phyloP scores from a whole-genome alignment of 805 yeast genomes.

The Starmerella tilneyi region DNA sequence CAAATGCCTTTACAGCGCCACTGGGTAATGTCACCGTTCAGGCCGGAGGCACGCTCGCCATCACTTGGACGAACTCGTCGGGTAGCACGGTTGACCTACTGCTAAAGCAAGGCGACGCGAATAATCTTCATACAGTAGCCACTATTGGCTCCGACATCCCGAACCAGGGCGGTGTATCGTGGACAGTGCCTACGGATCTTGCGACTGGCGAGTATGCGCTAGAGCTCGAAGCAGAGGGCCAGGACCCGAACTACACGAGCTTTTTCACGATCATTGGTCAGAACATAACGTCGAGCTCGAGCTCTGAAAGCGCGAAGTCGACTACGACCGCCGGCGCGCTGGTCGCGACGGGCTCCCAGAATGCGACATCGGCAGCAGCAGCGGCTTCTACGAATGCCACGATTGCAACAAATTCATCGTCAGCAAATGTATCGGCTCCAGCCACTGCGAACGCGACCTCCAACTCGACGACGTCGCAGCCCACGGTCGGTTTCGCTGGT shows the following conservation, averaged over 20 bases:
- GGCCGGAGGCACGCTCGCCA: conserved; percentile 28
- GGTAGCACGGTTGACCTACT: conserved; percentile 30
- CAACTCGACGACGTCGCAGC: neutral
- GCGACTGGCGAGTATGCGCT: conserved; percentile 31
- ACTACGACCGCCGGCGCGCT: conserved; percentile 15
- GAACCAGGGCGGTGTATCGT: conserved; percentile 33
- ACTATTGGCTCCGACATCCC: conserved; percentile 30
- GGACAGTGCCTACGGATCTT: conserved; percentile 31
- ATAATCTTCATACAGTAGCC: conserved; percentile 29
- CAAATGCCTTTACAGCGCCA: conserved; percentile 31
- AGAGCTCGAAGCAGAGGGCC: conserved; percentile 26
- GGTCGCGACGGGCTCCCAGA: conserved; percentile 13
- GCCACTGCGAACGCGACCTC: conserved; percentile 1
- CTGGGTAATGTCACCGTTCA: conserved; percentile 25
- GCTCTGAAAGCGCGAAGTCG: conserved; percentile 12
- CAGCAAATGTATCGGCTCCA: too few species aligned
- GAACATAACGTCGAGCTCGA: conserved; percentile 18
- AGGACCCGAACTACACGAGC: conserved; percentile 32
- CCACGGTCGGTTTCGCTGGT: neutral
- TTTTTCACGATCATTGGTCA: conserved; percentile 26
- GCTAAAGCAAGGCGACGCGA: conserved; percentile 30
- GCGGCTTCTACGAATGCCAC: neutral
- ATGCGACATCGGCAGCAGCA: conserved; percentile 13
- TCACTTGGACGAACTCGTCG: conserved; percentile 30
- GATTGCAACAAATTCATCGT: too few species aligned